A percentile compares a stretch with the other conserved stretches of the same genome.
phyloP scores from a whole-genome alignment of 352 stramenopile genomes.

The Phytopythium cucurbitacearum region DNA sequence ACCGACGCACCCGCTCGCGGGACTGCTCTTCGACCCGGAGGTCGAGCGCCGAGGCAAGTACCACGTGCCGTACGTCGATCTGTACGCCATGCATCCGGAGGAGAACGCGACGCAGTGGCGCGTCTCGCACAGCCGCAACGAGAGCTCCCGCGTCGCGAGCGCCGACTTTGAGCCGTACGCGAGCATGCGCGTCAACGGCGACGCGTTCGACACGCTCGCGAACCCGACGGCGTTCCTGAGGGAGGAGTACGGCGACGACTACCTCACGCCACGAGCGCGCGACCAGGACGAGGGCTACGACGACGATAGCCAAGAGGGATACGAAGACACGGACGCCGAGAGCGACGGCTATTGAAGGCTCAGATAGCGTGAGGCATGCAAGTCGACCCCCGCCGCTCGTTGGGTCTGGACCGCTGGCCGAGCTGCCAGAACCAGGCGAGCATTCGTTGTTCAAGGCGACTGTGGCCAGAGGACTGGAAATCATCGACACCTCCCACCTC shows the following conservation, averaged over 20 bases:
- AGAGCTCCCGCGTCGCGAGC: slow-evolving; percentile 13
- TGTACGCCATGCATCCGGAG: slow-evolving; percentile 22
- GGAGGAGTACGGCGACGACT: slow-evolving; percentile 36
- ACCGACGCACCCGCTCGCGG: slow-evolving; percentile 24
- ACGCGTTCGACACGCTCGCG: slow-evolving; percentile 31
- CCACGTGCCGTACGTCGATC: slow-evolving; percentile 27
- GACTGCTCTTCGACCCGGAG: slow-evolving; percentile 16
- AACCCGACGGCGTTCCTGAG: slow-evolving; percentile 40
- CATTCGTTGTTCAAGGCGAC: too few relatives aligned
- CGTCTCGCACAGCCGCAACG: slow-evolving; percentile 11
- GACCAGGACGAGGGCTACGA: background rate
- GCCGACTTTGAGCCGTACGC: slow-evolving; percentile 24
- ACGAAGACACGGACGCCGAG: too few relatives aligned
- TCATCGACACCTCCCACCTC: too few relatives aligned
- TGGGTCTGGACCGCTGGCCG: too few relatives aligned
- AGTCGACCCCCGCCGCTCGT: too few relatives aligned
- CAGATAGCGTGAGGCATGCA: too few relatives aligned
- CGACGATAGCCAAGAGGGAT: too few relatives aligned
- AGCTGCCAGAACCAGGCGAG: too few relatives aligned
- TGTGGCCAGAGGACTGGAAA: too few relatives aligned
- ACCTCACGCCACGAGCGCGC: slow-evolving; percentile 13
- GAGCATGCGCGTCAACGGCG: slow-evolving; percentile 25
- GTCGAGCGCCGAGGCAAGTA: slow-evolving; percentile 1
- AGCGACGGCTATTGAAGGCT: too few relatives aligned
- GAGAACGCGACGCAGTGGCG: slow-evolving; percentile 11